Evolutionary conservation across 108 stramenopile species (phyloP).

Genomic region (Schizochytrium sp.): DNA sequence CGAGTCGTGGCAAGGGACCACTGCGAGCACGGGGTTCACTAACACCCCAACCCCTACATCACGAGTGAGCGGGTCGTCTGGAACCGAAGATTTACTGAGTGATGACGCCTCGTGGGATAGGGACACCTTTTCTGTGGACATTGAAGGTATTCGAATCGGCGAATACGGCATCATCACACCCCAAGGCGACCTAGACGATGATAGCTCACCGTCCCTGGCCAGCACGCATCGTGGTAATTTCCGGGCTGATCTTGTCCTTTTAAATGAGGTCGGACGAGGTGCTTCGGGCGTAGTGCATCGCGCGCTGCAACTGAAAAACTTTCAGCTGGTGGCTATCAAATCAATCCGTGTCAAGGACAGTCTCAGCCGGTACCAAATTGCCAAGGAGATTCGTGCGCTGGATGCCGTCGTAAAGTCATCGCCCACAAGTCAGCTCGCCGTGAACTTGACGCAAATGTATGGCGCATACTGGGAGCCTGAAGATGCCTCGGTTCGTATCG

Average conservation of each 20-base stretch:
- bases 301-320: conserved; percentile 50
- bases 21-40: background rate
- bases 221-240: background rate
- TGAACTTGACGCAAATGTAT: conserved; percentile 33
- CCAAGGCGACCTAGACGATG: background rate
- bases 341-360: conserved; percentile 43
- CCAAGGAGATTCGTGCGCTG: conserved; percentile 46
- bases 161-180: background rate
- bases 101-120: background rate
- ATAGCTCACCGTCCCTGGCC: background rate
- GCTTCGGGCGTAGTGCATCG: conserved; percentile 48
- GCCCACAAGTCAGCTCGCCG: background rate
- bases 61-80: background rate
- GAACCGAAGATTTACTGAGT: background rate
- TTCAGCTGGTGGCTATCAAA: conserved; percentile 58
- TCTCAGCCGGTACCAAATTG: conserved; percentile 41
- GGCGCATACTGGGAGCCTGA: conserved; percentile 8
- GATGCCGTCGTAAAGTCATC: background rate
- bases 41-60: background rate
- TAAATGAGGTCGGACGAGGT: conserved; percentile 49
- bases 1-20: background rate
- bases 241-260: conserved; percentile 34
- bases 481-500: conserved; percentile 1
- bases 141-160: conserved; percentile 2
- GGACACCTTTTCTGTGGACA: background rate